Evolutionary conservation across 164 flowering plant genomes (phyloP).

Genomic region (Euptelea pleiosperma): DNA sequence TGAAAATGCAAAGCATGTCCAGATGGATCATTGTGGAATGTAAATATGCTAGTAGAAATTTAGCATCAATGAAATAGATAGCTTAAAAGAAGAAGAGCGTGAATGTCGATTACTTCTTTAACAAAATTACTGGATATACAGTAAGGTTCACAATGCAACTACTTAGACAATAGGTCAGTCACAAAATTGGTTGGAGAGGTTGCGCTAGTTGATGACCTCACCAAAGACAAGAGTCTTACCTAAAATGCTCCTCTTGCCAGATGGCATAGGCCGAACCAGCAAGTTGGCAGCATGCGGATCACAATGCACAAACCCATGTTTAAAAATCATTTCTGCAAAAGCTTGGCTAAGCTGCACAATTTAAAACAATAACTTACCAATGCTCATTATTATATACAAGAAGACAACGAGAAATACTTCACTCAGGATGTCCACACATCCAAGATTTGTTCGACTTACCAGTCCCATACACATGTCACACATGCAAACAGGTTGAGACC

Average conservation of each 20-base stretch:
- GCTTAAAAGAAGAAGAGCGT: background rate
- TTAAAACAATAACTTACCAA: slow-evolving; percentile 2
- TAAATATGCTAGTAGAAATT: background rate
- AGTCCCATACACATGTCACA: background rate
- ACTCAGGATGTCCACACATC: background rate
- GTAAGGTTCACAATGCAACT: background rate
- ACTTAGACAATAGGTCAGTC: background rate
- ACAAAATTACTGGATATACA: background rate
- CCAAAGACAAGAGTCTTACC: slow-evolving; percentile 39
- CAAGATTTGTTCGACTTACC: background rate
- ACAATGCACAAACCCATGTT: slow-evolving; percentile 98
- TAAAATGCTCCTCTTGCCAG: slow-evolving; percentile 39
- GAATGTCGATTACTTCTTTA: background rate
- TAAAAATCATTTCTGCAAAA: slow-evolving; percentile 97
- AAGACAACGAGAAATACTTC: background rate
- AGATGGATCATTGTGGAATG: background rate
- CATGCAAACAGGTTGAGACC: background rate
- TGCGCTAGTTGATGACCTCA: background rate
- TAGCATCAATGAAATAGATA: background rate
- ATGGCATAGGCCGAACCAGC: slow-evolving; percentile 79
- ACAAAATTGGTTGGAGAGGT: background rate
- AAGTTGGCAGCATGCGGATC: slow-evolving; percentile 99
- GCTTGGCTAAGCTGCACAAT: slow-evolving; percentile 68
- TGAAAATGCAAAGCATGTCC: background rate
- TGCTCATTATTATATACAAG: background rate